These are phyloP conservation scores for Syncephalastrum contaminatum DNA, from an alignment of 371 early-diverging fungal genomes.

Conservation along the genomic window DNA sequence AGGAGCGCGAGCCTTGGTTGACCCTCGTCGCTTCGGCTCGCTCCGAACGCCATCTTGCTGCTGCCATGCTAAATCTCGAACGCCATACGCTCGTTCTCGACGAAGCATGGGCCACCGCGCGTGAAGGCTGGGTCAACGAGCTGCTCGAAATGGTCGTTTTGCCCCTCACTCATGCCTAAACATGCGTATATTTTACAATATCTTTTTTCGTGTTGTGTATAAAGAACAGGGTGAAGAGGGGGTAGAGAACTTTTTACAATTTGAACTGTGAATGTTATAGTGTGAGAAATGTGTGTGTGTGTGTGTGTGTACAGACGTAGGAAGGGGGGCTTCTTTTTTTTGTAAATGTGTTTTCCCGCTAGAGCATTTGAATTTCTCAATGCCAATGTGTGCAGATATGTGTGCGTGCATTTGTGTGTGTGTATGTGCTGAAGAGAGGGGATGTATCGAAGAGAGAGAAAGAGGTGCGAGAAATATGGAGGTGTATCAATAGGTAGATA, in stretches of 20 bases:
- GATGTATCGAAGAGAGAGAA: no score
- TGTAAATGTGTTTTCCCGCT: no score
- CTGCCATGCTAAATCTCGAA: constrained; percentile 44
- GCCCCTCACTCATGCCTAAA: constrained; percentile 38
- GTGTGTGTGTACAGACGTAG: no score
- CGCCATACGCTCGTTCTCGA: constrained; percentile 49
- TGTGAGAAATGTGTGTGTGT: constrained; percentile 3
- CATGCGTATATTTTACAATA: not conserved
- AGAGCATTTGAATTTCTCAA: no score
- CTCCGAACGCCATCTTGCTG: constrained; percentile 47
- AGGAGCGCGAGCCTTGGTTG: constrained; percentile 52
- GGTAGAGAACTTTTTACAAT: no score
- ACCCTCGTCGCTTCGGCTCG: constrained; percentile 40
- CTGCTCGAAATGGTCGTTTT: constrained; percentile 46
- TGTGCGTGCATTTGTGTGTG: no score
- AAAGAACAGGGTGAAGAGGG: no score
- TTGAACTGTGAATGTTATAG: not conserved
- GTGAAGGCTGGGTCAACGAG: constrained; percentile 44
- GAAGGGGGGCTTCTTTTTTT: no score
- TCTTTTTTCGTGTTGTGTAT: not conserved
- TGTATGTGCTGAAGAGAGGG: no score
- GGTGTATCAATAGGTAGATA: no score
- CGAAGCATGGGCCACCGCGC: constrained; percentile 27
- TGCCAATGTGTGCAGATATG: no score
- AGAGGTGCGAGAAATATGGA: no score